These are phyloP conservation scores for Russula emetica DNA, from an alignment of 768 basidiomycete species.

Conservation along the genomic window DNA sequence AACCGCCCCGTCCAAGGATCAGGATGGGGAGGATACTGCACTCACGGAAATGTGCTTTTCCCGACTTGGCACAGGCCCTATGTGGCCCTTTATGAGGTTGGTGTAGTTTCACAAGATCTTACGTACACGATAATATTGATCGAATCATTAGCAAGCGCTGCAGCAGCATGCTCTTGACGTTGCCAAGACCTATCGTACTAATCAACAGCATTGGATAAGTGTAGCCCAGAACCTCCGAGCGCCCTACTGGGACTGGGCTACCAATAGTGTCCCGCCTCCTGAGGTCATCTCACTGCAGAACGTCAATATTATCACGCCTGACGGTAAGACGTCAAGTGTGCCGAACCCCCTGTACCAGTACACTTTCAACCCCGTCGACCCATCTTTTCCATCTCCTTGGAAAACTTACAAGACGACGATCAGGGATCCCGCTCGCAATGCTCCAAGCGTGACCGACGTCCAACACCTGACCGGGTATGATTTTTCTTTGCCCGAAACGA, in stretches of 20 bases:
- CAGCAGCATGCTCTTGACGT: conserved; percentile 40
- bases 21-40: conserved; percentile 48
- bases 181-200: conserved; percentile 39
- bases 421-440: conserved; percentile 11
- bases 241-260: conserved; percentile 54
- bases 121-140: not conserved
- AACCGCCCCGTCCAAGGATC: conserved; percentile 29
- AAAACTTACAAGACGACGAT: conserved; percentile 17
- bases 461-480: conserved; percentile 32
- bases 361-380: conserved; percentile 35
- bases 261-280: conserved; percentile 37
- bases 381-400: conserved; percentile 17
- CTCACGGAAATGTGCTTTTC: conserved; percentile 51
- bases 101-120: conserved; percentile 9
- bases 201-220: conserved; percentile 31
- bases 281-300: conserved; percentile 38
- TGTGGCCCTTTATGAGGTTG: conserved; percentile 47
- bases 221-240: conserved; percentile 39
- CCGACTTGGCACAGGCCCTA: conserved; percentile 57
- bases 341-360: conserved; percentile 38
- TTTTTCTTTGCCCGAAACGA: not conserved
- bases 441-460: conserved; percentile 30
- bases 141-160: conserved; percentile 43
- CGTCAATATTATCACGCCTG: conserved; percentile 36
- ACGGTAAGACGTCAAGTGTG: conserved; percentile 33